Base-by-base conservation (phyloP, 2,329 filamentous ascomycete genomes). In the Zopfia rhizophila region DNA sequence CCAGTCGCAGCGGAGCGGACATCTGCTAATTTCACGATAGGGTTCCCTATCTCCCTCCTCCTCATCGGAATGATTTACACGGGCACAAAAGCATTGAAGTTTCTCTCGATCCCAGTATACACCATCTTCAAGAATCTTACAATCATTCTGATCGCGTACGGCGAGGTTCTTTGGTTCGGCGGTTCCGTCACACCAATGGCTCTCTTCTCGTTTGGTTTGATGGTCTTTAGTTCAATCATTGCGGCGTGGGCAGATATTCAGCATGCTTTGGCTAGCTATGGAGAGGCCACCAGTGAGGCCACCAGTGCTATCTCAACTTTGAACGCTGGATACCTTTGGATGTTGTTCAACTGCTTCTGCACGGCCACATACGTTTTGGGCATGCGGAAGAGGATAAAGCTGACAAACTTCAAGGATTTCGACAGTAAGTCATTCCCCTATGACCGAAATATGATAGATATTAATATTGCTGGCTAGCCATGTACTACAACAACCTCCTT, bases 91-190 rank as follows among this genome's bases (percentile, higher is more conserved):
- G 91, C 94, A 14, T 85, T 99, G 32, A 91, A 97, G 75, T 97
- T 87, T 75, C 88, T 99, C 51, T 97, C 92, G 22, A 96, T 99
- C 44, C 94, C 94, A 17, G 94, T 99, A 18, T 99, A 99, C 78
- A 99, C 94, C 44, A 99, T 99, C 72, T 99, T 99, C 83, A 99
- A 99, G 83, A 99, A 99, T 78, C 76, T 99, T 79, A 97, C 94
- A 51, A 99, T 96, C 73, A 97, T 99, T 65, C 86, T 97, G 56
- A 99, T 97, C 66, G 94, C 94, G 44, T 99, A 99, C 61, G 94
- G 94, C 60, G 94, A 99, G 76, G 93, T 99, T 21, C 82, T 99
- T 40, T 97, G 93, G 92, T 99, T 99, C 61, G 94, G 94, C 52
- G 93, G 93, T 67, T 91, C 86, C 36, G 93, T 99, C 48, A 92